These are phyloP conservation scores for Kwoniella dendrophila DNA, from an alignment of 768 basidiomycete genomes.

Conservation along the genomic window DNA sequence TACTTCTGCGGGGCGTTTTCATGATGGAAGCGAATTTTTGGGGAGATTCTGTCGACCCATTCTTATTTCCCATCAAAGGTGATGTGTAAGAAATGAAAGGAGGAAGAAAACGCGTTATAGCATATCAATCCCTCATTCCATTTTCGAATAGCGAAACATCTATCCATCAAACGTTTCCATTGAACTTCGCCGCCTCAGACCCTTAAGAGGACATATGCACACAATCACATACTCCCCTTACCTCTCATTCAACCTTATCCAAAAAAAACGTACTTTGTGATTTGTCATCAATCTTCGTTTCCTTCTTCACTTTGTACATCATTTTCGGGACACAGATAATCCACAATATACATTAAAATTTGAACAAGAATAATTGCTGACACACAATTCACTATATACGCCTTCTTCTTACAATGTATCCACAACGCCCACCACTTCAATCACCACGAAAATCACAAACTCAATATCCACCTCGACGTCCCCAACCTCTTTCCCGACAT, in stretches of 20 bases:
- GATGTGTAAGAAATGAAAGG: conserved; percentile 1
- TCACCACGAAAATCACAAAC: conserved; percentile 4
- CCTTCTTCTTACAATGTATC: conserved; percentile 1
- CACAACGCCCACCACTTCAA: background rate
- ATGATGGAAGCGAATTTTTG: no score
- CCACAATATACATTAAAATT: background rate
- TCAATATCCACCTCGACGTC: conserved; percentile 20
- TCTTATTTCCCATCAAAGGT: no score
- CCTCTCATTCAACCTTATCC: background rate
- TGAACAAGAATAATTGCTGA: background rate
- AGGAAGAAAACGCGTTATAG: no score
- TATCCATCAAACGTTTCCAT: background rate
- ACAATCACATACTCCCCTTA: background rate
- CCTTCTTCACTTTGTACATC: background rate
- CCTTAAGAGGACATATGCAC: background rate
- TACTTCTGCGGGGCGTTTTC: no score
- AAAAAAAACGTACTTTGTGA: background rate
- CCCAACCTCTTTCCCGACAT: conserved; percentile 14
- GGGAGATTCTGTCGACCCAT: no score
- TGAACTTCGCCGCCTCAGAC: background rate
- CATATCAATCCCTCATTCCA: no score
- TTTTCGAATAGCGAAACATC: no score
- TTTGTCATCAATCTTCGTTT: background rate
- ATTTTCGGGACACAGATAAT: background rate
- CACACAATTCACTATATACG: background rate